phyloP scores from a whole-genome alignment of 352 stramenopile genomes.

The Phytophthora lateralis region DNA sequence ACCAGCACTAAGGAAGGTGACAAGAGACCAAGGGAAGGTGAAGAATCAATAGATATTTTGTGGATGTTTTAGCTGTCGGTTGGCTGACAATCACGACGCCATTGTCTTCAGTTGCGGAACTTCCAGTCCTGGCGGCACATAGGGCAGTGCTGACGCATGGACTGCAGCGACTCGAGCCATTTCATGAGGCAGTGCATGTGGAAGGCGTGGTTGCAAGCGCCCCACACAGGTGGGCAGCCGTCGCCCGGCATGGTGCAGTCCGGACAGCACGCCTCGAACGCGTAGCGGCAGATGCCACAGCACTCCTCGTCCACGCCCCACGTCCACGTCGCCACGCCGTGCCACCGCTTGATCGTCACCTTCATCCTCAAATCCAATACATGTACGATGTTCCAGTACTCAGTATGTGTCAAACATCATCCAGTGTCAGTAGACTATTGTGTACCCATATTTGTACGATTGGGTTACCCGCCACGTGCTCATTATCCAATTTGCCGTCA shows the following conservation, averaged over 20 bases:
- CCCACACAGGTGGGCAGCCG: conserved; percentile 90
- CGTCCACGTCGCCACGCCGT: conserved; percentile 90
- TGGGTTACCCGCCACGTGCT: conserved; percentile 4
- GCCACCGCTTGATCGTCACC: conserved; percentile 86
- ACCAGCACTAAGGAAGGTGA: conserved; percentile 51
- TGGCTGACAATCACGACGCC: no score
- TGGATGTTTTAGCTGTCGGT: conserved; percentile 5
- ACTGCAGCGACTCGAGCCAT: conserved; percentile 89
- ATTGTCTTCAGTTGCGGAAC: conserved; percentile 62
- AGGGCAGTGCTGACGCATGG: conserved; percentile 82
- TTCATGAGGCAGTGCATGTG: conserved; percentile 95
- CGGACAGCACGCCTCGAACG: conserved; percentile 84
- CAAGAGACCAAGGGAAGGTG: not conserved
- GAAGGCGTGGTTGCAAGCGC: conserved; percentile 90
- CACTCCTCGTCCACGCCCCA: conserved; percentile 93
- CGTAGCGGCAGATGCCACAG: conserved; percentile 88
- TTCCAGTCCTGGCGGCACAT: conserved; percentile 91
- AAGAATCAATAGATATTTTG: conserved; percentile 31
- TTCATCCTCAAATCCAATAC: conserved; percentile 55
- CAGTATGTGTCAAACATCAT: no score
- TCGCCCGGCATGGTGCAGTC: conserved; percentile 81
- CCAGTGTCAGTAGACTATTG: not conserved
- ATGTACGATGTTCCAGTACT: no score
- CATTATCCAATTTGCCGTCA: conserved; percentile 11
- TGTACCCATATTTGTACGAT: no score